Conservation (phyloP, 768 basidiomycete genomes). For the Boletus insuetus region DNA sequence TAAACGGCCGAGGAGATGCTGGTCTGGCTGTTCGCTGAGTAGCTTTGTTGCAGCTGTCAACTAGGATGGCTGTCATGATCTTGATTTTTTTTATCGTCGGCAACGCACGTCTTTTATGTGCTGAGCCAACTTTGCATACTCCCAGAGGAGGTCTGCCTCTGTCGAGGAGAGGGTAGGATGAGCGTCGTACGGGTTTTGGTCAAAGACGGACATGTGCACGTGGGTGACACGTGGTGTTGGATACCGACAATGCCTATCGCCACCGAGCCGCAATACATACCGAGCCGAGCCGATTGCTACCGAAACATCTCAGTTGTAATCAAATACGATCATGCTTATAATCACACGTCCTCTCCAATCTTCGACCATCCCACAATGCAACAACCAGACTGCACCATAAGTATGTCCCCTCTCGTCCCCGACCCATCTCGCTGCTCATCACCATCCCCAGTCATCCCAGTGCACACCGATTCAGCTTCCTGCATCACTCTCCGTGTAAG, state of each 20-base stretch:
- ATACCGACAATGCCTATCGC: background rate
- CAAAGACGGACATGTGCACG: constrained; percentile 28
- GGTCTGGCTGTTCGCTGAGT: constrained; percentile 75
- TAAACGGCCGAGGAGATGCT: constrained; percentile 69
- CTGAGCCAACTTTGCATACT: constrained; percentile 85
- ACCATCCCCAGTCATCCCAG: constrained; percentile 41
- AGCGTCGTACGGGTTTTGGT: constrained; percentile 68
- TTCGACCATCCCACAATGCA: no score
- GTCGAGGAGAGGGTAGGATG: constrained; percentile 63
- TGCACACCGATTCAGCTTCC: constrained; percentile 37
- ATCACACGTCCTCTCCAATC: background rate
- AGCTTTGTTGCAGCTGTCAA: constrained; percentile 63
- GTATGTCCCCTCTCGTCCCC: constrained; percentile 37
- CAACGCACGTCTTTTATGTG: constrained; percentile 66
- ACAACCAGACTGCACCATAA: constrained; percentile 66
- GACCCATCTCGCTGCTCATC: no score
- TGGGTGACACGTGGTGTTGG: background rate
- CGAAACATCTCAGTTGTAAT: background rate
- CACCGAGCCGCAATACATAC: background rate
- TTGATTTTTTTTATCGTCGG: no score
- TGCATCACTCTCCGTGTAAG: constrained; percentile 64
- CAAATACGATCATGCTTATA: background rate
- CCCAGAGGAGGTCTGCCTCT: constrained; percentile 86
- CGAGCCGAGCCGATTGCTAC: background rate
- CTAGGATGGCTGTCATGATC: constrained; percentile 34